Evolutionary conservation across 345 rosid genomes (phyloP).

Genomic region (Erysimum cheiranthoides): DNA sequence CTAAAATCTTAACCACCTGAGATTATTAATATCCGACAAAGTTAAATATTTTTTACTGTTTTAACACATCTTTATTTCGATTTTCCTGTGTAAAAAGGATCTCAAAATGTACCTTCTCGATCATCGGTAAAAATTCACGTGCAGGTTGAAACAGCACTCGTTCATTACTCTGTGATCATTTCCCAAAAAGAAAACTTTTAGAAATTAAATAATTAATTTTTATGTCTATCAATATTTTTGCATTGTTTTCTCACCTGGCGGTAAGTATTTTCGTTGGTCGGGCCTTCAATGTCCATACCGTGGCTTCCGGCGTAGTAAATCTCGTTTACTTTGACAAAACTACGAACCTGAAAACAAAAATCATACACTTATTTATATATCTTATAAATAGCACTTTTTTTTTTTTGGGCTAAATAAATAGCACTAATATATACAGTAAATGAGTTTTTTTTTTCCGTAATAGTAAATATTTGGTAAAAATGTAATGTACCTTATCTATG

Average conservation of each 20-base stretch:
- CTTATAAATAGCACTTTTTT: background rate
- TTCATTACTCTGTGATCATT: constrained; percentile 51
- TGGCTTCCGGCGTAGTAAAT: constrained; percentile 98
- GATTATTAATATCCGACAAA: constrained; percentile 2
- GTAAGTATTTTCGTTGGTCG: constrained; percentile 56
- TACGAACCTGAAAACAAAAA: constrained; percentile 63
- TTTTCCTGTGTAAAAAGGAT: background rate
- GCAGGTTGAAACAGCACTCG: constrained; percentile 80
- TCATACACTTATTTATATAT: background rate
- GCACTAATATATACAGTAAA: background rate
- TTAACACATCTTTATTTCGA: background rate
- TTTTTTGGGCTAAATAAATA: background rate
- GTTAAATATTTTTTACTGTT: constrained; percentile 21
- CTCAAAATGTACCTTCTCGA: constrained; percentile 63
- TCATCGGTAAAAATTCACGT: constrained; percentile 83
- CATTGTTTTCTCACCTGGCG: constrained; percentile 45
- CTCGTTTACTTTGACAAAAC: constrained; percentile 76
- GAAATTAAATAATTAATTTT: background rate
- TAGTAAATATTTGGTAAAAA: background rate
- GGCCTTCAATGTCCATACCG: constrained; percentile 99
- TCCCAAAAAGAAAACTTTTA: background rate
- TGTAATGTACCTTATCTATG: constrained; percentile 81
- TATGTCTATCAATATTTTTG: background rate
- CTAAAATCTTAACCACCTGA: constrained; percentile 60
- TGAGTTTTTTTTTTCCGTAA: background rate